Percentiles rank a stretch among this genome's conserved stretches.
These are phyloP conservation scores for Evansstolkia leycettana DNA, from an alignment of 495 filamentous ascomycete genomes.

Conservation along the genomic window DNA sequence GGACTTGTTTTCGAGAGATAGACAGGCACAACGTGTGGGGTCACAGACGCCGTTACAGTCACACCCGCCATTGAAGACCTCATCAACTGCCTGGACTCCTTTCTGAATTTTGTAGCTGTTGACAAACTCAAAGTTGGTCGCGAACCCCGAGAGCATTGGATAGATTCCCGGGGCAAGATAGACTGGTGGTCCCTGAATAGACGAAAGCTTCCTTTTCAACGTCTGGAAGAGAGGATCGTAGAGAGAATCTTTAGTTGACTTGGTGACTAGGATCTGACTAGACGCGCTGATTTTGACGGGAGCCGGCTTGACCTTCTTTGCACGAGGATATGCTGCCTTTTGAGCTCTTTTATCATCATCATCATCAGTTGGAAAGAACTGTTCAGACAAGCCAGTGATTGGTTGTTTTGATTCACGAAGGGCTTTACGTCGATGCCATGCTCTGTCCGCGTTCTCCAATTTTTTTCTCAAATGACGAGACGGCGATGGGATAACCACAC, in stretches of 20 bases:
- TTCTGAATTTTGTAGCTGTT: constrained; percentile 24
- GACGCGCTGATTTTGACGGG: constrained; percentile 1
- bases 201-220: constrained; percentile 13
- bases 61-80: constrained; percentile 32
- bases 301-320: constrained; percentile 5
- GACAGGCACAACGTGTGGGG: constrained; percentile 24
- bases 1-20: constrained; percentile 23
- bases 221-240: constrained; percentile 5
- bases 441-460: constrained; percentile 4
- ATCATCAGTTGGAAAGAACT: constrained; percentile 14
- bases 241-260: background rate
- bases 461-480: constrained; percentile 8
- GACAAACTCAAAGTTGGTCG: constrained; percentile 32
- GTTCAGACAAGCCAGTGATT: constrained; percentile 10
- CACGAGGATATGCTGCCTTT: constrained; percentile 13
- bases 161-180: constrained; percentile 12
- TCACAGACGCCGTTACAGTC: constrained; percentile 21
- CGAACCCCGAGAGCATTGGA: constrained; percentile 10
- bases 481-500: constrained; percentile 17
- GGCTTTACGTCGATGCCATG: background rate
- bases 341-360: constrained; percentile 9
- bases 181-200: constrained; percentile 18
- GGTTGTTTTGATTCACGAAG: background rate
- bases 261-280: background rate
- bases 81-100: constrained; percentile 16